These are phyloP conservation scores for Pinus taeda DNA, from an alignment of 75 land plant species.

Conservation along the genomic window DNA sequence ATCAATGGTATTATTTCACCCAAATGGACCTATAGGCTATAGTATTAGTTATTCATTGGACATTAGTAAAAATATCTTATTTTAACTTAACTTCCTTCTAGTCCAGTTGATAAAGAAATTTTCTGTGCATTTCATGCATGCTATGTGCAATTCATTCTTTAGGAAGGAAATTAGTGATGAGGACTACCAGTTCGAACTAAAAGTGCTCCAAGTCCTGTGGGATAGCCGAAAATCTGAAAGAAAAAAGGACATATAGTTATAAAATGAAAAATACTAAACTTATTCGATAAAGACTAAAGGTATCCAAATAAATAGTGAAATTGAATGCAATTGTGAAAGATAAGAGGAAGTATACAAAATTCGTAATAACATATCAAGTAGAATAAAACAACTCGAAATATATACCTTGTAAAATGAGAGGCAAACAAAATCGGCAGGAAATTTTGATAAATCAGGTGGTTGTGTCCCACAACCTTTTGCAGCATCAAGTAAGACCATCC, in stretches of 20 bases:
- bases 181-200: conserved; percentile 68
- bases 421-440: conserved; percentile 87
- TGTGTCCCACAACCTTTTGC: conserved; percentile 90
- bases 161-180: background rate
- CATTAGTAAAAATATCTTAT: too few species aligned
- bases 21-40: too few species aligned
- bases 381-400: background rate
- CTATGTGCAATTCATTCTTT: background rate
- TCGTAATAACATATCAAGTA: background rate
- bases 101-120: background rate
- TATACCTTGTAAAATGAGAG: conserved; percentile 95
- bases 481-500: conserved; percentile 96
- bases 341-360: background rate
- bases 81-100: background rate
- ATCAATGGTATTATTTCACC: too few species aligned
- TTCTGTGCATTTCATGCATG: background rate
- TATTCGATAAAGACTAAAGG: background rate
- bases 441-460: conserved; percentile 77
- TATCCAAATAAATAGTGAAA: background rate
- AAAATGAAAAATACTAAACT: background rate
- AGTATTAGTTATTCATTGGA: too few species aligned
- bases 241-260: background rate
- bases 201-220: conserved; percentile 96
- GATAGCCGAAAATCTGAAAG: conserved; percentile 89
- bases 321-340: background rate